Base-by-base conservation (phyloP, 768 basidiomycete genomes). In the Russula brevipes region DNA sequence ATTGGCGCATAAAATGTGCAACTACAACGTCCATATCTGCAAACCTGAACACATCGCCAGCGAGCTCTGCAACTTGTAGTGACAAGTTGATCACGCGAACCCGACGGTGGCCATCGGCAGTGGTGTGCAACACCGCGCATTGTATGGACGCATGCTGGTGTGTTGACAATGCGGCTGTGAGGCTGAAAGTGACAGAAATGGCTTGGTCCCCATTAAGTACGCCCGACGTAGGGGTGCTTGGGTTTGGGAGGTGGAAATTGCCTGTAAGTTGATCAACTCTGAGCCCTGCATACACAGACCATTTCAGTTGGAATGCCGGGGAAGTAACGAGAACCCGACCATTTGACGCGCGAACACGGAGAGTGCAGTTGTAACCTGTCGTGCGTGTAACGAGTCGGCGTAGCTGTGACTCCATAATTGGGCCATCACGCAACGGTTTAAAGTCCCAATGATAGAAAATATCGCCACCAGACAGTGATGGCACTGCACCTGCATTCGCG, bases 371-470 rank as follows among this genome's bases (percentile, higher is more conserved):
- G 71, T 88, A 98, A 0, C 78, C 93, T 9, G 87, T 87, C 67
- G 82, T 85, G 31, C 93, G 80, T 2, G 78, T 76, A 36, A 92
- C 70, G 7, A 95, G 71, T 19, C 91, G 80, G 59, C 79, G 79
- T 24, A 98, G 70, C 69, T 98, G 91, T n/a, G 87, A 87, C n/a
- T 80, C 75, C 12, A 99, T 69, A 5, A 84, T 76, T 8, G 77
- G 69, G 8, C 79, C 80, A 71, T 97, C 94, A 54, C 88, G 81
- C 7, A 74, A 72, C 3, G 83, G 80, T 57, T 87, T 81, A 72
- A 93, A 99, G n/a, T 91, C 82, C 9, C 96, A 97, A 70, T 95
- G 89, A 77, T 88, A 96, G 75, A 89, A 95, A 1, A 96, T 69
- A 61, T 94, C 92, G 19, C 97, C 97, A 14, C 97, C 97, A 7